Evolutionary conservation across 2,329 filamentous ascomycete species (phyloP), one percentile per base, ranked within the genome.

Genomic region (Fusarium tuaranense): DNA sequence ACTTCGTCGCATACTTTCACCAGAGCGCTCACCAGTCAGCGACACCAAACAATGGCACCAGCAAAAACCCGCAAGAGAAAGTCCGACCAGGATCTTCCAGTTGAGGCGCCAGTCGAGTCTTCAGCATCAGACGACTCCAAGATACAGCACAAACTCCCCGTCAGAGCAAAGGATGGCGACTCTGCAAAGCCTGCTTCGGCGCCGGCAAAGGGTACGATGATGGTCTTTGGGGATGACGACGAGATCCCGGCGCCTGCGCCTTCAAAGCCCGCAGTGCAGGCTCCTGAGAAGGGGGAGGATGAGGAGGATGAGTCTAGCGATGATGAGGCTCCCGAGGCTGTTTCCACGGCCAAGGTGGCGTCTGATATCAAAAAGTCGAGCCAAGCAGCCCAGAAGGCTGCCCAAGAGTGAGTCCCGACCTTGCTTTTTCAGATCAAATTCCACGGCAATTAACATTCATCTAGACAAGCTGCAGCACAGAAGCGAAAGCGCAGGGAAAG

Each of bases 401-500:
- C 85, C 8, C 86, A 88, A 75, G 83, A 87, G 89, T 91, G 81
- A 72, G 88, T 80, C 6, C 39, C 12, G 10, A 18, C 30, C 6
- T 32, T 27, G 7, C 27, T 51, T 36, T 10, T 7, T 25, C 20
- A n/a, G 16, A 46, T 18, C 16, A 63, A 46, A 46, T 9, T 30
- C 51, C 20, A 32, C 46, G 68, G 71, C 57, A 34, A 1, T 44
- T 78, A 63, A 78, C 62, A 27, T 25, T 10, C 59, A 1, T 30
- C 20, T 64, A 90, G 89, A 76, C 84, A 88, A 83, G 85, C 85
- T 5, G 86, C 86, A 13, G 83, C 83, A 7, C 82, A 87, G 71
- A 91, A 89, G 81, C 84, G 85, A 63, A 91, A 89, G 81, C 87
- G 89, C 39, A 87, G 89, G 78, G 85, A 88, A 79, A 86, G 87